A percentile compares a stretch with the other conserved stretches of the same genome.
Evolutionary conservation across 106 monocot genomes (phyloP).

Genomic region (Apostasia ramifera): DNA sequence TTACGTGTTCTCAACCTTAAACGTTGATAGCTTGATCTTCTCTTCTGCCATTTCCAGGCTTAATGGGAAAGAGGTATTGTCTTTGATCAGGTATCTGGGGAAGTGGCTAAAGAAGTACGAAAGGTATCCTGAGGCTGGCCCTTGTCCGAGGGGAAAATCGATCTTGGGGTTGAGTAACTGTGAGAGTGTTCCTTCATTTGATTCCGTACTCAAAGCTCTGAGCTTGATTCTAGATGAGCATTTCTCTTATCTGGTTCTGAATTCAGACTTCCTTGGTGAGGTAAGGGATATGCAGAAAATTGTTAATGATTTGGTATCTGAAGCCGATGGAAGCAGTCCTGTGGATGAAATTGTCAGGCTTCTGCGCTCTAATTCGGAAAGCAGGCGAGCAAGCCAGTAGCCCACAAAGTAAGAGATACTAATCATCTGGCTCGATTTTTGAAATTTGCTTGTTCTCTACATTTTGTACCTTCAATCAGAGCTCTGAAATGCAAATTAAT

Average conservation of each 20-base stretch:
- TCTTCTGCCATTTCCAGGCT: constrained; percentile 52
- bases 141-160: constrained; percentile 13
- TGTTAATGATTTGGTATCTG: constrained; percentile 26
- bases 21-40: constrained; percentile 47
- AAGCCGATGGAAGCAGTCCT: constrained; percentile 36
- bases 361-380: constrained; percentile 6
- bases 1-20: constrained; percentile 49
- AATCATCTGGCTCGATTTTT: too few relatives aligned
- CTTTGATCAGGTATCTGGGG: constrained; percentile 52
- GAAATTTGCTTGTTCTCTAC: too few relatives aligned
- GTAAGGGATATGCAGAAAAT: constrained; percentile 25
- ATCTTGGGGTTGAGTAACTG: constrained; percentile 34
- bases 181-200: constrained; percentile 51
- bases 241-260: constrained; percentile 63
- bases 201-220: constrained; percentile 35
- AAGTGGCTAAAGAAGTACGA: constrained; percentile 94
- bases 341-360: constrained; percentile 29
- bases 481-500: too few relatives aligned
- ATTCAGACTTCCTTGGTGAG: constrained; percentile 50
- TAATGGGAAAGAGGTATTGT: constrained; percentile 49
- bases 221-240: constrained; percentile 65
- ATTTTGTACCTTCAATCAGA: too few relatives aligned
- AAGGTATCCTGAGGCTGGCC: constrained; percentile 51
- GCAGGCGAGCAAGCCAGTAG: too few relatives aligned
- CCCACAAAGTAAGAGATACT: too few relatives aligned